These are phyloP conservation scores for Suhomyces anneliseae DNA, from an alignment of 1,139 yeast genomes.

Conservation along the genomic window DNA sequence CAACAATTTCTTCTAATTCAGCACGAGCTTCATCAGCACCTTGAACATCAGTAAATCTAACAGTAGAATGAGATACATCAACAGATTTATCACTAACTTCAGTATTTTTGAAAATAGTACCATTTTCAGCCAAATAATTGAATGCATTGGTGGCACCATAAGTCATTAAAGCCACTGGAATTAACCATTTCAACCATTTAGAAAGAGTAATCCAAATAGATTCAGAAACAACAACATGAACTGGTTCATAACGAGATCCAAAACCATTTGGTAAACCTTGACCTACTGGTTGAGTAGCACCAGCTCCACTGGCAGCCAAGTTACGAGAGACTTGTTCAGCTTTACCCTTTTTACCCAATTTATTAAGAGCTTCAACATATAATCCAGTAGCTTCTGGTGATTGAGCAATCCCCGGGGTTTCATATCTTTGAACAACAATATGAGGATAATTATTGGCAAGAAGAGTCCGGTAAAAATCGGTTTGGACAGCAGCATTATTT, in stretches of 20 bases:
- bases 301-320: slow-evolving; percentile 18
- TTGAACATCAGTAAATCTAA: slow-evolving; percentile 87
- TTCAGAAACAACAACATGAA: slow-evolving; percentile 89
- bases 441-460: slow-evolving; percentile 85
- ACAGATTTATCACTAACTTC: slow-evolving; percentile 75
- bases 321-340: slow-evolving; percentile 60
- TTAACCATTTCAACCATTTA: slow-evolving; percentile 87
- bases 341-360: slow-evolving; percentile 73
- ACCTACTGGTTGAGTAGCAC: slow-evolving; percentile 20
- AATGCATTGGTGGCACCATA: slow-evolving; percentile 76
- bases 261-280: slow-evolving; percentile 36
- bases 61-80: slow-evolving; percentile 85
- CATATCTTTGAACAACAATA: slow-evolving; percentile 87
- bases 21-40: slow-evolving; percentile 99
- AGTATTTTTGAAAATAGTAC: slow-evolving; percentile 76
- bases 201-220: slow-evolving; percentile 73
- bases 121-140: slow-evolving; percentile 79
- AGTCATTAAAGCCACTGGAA: slow-evolving; percentile 72
- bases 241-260: slow-evolving; percentile 67
- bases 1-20: slow-evolving; percentile 95
- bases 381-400: slow-evolving; percentile 74
- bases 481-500: slow-evolving; percentile 68
- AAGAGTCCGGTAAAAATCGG: slow-evolving; percentile 73
- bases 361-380: slow-evolving; percentile 77
- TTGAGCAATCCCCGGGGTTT: slow-evolving; percentile 85